These are phyloP conservation scores for Spirogloea muscicola DNA, from an alignment of 139 green algal genomes.

Conservation along the genomic window DNA sequence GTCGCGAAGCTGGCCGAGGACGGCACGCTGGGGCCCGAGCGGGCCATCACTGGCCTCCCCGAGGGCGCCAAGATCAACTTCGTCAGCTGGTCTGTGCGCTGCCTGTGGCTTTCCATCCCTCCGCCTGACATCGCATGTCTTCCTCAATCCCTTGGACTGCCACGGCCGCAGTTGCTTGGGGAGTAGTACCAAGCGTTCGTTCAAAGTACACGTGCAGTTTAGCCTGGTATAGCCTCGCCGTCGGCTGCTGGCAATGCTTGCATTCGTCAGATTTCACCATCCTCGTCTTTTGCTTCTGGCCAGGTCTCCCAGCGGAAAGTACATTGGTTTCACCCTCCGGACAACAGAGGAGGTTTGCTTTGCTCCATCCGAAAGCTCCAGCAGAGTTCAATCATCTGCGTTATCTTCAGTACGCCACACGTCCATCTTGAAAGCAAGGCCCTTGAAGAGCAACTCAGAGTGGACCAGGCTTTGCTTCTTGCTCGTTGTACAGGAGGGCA, in stretches of 20 bases:
- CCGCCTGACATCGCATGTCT: not conserved
- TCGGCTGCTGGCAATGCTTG: not conserved
- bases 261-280: not conserved
- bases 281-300: too few species aligned
- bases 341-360: conserved; percentile 50
- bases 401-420: not conserved
- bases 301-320: not conserved
- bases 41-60: conserved; percentile 67
- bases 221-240: not conserved
- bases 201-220: not conserved
- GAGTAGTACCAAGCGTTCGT: not conserved
- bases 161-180: conserved; percentile 1
- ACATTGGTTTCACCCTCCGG: conserved; percentile 80
- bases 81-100: conserved; percentile 73
- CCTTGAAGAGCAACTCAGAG: conserved; percentile 14
- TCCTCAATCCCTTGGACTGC: not conserved
- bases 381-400: not conserved
- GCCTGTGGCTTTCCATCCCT: conserved; percentile 4
- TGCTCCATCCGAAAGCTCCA: conserved; percentile 1
- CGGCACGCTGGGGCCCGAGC: conserved; percentile 27
- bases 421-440: not conserved
- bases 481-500: not conserved
- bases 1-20: conserved; percentile 44
- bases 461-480: not conserved
- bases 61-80: conserved; percentile 63